These are phyloP conservation scores for Veloporphyrellus conicus DNA, from an alignment of 1,284 basidiomycete species.

Conservation along the genomic window DNA sequence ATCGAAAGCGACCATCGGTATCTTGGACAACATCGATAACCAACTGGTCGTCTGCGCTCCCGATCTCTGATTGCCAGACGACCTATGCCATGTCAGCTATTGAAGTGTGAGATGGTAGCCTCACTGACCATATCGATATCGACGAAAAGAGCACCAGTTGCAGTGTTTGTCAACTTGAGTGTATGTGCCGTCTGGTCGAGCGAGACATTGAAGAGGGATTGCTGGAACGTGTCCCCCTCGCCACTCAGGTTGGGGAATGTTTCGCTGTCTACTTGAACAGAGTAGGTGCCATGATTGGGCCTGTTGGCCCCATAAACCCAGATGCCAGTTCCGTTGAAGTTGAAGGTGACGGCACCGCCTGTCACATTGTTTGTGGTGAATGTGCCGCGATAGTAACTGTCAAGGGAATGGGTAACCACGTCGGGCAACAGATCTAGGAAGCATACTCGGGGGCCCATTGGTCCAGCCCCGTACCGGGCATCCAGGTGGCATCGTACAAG, in stretches of 20 bases:
- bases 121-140: slow-evolving; percentile 34
- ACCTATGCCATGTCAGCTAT: slow-evolving; percentile 15
- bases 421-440: neutral
- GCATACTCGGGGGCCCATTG: slow-evolving; percentile 16
- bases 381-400: slow-evolving; percentile 33
- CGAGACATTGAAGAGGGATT: slow-evolving; percentile 28
- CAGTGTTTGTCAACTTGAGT: slow-evolving; percentile 31
- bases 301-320: slow-evolving; percentile 35
- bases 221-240: slow-evolving; percentile 21
- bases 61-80: slow-evolving; percentile 31
- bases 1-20: slow-evolving; percentile 29
- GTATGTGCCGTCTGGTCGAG: slow-evolving; percentile 29
- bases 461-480: slow-evolving; percentile 16
- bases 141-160: slow-evolving; percentile 17
- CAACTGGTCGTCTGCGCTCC: slow-evolving; percentile 18
- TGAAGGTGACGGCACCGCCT: slow-evolving; percentile 27
- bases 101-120: neutral
- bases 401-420: neutral
- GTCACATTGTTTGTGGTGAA: slow-evolving; percentile 30
- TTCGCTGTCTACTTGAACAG: slow-evolving; percentile 29
- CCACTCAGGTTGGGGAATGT: slow-evolving; percentile 11
- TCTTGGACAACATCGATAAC: slow-evolving; percentile 22
- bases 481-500: slow-evolving; percentile 26
- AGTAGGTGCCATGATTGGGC: slow-evolving; percentile 33
- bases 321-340: slow-evolving; percentile 37